Evolutionary conservation across 331 rosid species (phyloP), one percentile per base, ranked within the genome.

Genomic region (Stylosanthes scabra): DNA sequence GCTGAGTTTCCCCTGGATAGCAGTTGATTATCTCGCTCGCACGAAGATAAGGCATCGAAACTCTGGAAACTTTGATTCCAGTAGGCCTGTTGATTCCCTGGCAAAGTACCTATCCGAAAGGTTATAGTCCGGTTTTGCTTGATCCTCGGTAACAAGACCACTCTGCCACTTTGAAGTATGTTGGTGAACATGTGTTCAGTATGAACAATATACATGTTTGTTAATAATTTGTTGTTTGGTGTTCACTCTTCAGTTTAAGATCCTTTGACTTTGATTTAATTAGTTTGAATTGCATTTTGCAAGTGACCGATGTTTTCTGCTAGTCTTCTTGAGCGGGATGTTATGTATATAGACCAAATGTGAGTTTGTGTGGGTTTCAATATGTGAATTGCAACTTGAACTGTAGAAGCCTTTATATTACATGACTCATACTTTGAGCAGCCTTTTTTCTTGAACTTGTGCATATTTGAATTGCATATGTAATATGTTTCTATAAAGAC

Each of bases 1-100:
- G 97, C 74, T 95, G 55, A 95, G 99, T 79, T 95, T 95, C 65
- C 82, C 99, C 6, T 95, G 97, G 97, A 87, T 91, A 31, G 88
- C 92, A 31, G 86, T 80, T 70, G 97, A 92, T 79, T 91, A 88
- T 80, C 87, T 91, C 11, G 92, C 97, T 61, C 83, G 96, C 71
- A 84, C 87, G 69, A 94, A 94, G 89, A 86, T 91, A 75, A 85
- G 78, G 84, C 12, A 46, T 28, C 66, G 69, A 3, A 27, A 70
- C 41, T 74, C 3, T 61, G 77, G 50, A 65, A 74, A 58, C 15
- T 49, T 72, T 3, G 85, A 83, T 62, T 68, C 86, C 49, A 55
- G 71, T 2, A 94, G 83, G 86, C 96, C 90, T 8, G 83, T 94
- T 57, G 80, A 80, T 86, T 74, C 90, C 63, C 72, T 94, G 72